Conservation (phyloP, 192 early-diverging fungal genomes). For the Linderina pennispora region DNA sequence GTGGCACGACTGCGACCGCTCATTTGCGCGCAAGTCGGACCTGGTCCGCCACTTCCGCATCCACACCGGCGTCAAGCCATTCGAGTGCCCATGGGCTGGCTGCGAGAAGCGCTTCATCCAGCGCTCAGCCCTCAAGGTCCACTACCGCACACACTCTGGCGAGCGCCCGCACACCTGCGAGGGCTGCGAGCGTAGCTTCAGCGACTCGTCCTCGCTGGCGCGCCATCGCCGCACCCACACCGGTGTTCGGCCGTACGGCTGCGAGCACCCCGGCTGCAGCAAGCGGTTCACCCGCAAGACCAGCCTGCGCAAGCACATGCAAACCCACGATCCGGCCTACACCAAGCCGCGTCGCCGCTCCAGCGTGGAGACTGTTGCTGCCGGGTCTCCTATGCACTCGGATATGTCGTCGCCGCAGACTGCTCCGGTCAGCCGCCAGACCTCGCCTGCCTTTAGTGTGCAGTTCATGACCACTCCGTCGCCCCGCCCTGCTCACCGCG, state of each 20-base stretch:
- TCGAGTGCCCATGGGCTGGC: conserved; percentile 7
- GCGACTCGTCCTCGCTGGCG: conserved; percentile 15
- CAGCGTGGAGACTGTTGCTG: too few relatives aligned
- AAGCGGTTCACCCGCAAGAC: conserved; percentile 18
- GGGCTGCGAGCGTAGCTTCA: conserved; percentile 15
- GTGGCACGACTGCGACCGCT: conserved; percentile 37
- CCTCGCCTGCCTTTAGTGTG: too few relatives aligned
- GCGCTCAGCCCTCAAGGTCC: conserved; percentile 53
- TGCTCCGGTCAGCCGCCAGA: too few relatives aligned
- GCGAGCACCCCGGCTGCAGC: conserved; percentile 20
- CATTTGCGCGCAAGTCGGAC: conserved; percentile 57
- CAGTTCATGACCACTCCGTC: too few relatives aligned
- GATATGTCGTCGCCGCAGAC: too few relatives aligned
- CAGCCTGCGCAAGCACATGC: conserved; percentile 13
- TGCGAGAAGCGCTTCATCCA: conserved; percentile 50
- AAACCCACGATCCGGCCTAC: too few relatives aligned
- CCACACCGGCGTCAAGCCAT: conserved; percentile 36
- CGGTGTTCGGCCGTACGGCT: conserved; percentile 65
- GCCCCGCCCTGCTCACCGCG: too few relatives aligned
- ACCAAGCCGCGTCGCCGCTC: too few relatives aligned
- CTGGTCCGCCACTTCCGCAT: conserved; percentile 52
- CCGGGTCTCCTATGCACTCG: too few relatives aligned
- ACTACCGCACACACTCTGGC: conserved; percentile 55
- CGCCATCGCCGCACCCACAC: conserved; percentile 17
- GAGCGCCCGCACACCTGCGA: conserved; percentile 27